phyloP scores from a whole-genome alignment of 192 early-diverging fungal species.

The Coemansia sp. region DNA sequence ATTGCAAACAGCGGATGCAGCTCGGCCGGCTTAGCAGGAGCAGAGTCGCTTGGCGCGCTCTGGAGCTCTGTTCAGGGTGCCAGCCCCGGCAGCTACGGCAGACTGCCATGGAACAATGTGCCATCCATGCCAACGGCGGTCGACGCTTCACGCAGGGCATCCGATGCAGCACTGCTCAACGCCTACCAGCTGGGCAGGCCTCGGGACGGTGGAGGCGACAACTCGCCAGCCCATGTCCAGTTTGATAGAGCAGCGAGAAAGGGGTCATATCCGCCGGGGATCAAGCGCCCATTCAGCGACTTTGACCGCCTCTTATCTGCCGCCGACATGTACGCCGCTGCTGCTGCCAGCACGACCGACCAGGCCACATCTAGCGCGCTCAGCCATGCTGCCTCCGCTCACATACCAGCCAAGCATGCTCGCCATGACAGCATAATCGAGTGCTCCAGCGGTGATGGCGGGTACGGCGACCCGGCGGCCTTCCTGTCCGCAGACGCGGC shows the following conservation, averaged over 20 bases:
- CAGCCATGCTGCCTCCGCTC: conserved; percentile 3
- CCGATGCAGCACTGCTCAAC: conserved; percentile 12
- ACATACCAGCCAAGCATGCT: conserved; percentile 22
- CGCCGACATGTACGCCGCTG: conserved; percentile 28
- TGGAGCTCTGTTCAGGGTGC: background rate
- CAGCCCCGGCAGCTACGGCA: background rate
- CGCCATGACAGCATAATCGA: conserved; percentile 31
- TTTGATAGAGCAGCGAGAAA: conserved; percentile 6
- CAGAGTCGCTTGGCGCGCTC: background rate
- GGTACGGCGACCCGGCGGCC: background rate
- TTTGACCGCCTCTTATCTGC: conserved; percentile 42
- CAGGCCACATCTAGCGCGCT: conserved; percentile 5
- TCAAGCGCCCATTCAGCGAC: conserved; percentile 43
- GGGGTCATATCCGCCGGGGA: conserved; percentile 30
- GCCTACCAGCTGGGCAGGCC: conserved; percentile 31
- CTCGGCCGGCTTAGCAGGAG: background rate
- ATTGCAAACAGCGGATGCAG: background rate
- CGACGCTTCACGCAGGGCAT: conserved; percentile 4
- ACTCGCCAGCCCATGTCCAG: background rate
- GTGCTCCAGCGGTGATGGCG: background rate
- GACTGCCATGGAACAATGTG: conserved; percentile 7
- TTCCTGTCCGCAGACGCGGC: conserved; percentile 9
- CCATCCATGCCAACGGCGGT: background rate
- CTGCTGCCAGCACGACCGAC: background rate
- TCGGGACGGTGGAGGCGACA: background rate